Conservation (phyloP, 768 basidiomycete species). For the Podaxis carcinomalis region DNA sequence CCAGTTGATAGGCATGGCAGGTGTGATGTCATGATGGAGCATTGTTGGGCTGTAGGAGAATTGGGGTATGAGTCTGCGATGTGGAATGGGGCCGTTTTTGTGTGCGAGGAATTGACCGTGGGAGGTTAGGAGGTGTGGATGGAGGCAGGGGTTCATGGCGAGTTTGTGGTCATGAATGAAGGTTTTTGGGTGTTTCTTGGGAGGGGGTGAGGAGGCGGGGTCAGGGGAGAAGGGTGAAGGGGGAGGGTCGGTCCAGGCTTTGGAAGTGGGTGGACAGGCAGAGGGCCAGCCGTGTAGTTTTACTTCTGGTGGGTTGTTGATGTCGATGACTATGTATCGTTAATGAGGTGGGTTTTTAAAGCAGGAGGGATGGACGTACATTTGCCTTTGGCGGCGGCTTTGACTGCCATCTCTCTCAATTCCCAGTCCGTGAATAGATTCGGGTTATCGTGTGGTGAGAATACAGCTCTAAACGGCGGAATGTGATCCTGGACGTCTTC, state of each 20-base stretch:
- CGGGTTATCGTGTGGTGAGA: conserved; percentile 48
- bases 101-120: conserved; percentile 54
- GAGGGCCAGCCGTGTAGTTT: conserved; percentile 33
- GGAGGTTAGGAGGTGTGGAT: conserved; percentile 31
- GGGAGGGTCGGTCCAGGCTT: conserved; percentile 25
- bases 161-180: conserved; percentile 43
- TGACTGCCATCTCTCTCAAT: conserved; percentile 26
- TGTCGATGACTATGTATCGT: conserved; percentile 24
- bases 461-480: conserved; percentile 46
- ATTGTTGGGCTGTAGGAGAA: conserved; percentile 46
- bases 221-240: conserved; percentile 16
- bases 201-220: conserved; percentile 14
- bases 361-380: conserved; percentile 23
- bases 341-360: background rate
- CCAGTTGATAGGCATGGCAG: conserved; percentile 43
- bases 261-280: conserved; percentile 30
- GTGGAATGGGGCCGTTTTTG: conserved; percentile 38
- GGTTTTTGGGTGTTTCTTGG: conserved; percentile 21
- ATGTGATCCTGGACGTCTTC: conserved; percentile 34
- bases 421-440: conserved; percentile 34
- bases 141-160: conserved; percentile 44
- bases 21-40: conserved; percentile 51
- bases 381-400: conserved; percentile 32
- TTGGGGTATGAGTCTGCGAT: conserved; percentile 38
- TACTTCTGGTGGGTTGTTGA: conserved; percentile 25